Evolutionary conservation across 805 yeast species (phyloP), one percentile per base, ranked within the genome.

Genomic region (Wickerhamiella cacticola): DNA sequence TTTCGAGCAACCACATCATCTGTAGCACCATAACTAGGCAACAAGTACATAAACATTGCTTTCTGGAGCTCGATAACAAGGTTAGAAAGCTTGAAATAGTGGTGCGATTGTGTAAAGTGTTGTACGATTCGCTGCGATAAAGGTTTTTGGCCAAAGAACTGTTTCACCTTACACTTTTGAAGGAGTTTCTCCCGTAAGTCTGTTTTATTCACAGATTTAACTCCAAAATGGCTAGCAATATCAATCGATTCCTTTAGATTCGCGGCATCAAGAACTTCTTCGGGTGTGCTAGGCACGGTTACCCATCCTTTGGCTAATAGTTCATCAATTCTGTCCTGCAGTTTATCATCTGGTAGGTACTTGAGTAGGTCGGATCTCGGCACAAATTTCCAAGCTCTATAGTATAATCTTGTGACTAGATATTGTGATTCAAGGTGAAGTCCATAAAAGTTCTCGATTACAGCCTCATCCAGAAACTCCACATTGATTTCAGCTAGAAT

Each of bases 21-120:
- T 16, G 56, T 36, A 1, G 51, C 41, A 1, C 57, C 53, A 18
- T 52, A 52, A 2, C 60, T 53, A 2, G 63, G 62, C 35, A 42
- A 46, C 29, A 60, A 36, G 22, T 52, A 57, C 44, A 54, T 31
- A 35, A 50, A 47, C 45, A 56, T 35, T 12, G 41, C 47, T 31
- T 25, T 34, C 50, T 36, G 57, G 45, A 10, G 16, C 31, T 39
- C 42, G 3, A n/a, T 29, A 6, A 24, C 42, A 3, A n/a, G 21
- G 15, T 39, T n/a, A 10, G 42, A 23, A 6, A 39, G 10, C 15
- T 39, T 39, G 13, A 23, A 39, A 29, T 23, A 39, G 10, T 21
- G 21, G 15, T 19, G 24, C 12, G 29, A 9, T 9, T 22, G 19
- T 8, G 3, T 6, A 22, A 39, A 39, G 12, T 15, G 12, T 9